A percentile compares a stretch with the other conserved stretches of the same genome.
These are phyloP conservation scores for Dioscorea zingiberensis DNA, from an alignment of 106 monocot species.

Conservation along the genomic window DNA sequence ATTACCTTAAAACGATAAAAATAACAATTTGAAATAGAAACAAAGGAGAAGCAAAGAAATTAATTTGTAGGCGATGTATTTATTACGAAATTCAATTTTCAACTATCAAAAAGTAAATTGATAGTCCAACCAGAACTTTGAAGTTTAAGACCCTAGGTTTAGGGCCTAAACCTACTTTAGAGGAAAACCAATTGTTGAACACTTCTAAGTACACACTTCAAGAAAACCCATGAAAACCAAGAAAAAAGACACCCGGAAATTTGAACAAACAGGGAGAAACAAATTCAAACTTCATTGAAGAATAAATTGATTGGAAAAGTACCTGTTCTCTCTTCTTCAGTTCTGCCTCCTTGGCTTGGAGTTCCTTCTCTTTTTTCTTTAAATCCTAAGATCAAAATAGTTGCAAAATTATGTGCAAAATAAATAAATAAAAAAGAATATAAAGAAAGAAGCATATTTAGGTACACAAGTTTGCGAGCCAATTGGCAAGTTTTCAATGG, in stretches of 20 bases:
- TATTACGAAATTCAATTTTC: too few species aligned
- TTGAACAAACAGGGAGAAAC: background rate
- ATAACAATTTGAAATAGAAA: background rate
- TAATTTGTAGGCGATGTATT: too few species aligned
- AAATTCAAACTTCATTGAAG: background rate
- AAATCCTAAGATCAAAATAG: slow-evolving; percentile 29
- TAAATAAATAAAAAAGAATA: too few species aligned
- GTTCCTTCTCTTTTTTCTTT: slow-evolving; percentile 72
- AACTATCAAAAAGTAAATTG: too few species aligned
- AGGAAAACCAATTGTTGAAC: background rate
- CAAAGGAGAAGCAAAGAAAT: too few species aligned
- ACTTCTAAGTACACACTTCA: background rate
- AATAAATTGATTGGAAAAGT: background rate
- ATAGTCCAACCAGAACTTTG: too few species aligned
- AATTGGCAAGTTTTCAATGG: background rate
- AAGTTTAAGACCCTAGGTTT: too few species aligned
- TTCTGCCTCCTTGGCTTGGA: slow-evolving; percentile 78
- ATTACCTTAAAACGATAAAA: background rate
- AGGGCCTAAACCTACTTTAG: too few species aligned
- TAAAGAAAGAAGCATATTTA: too few species aligned
- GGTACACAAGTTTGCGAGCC: background rate
- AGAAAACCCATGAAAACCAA: background rate
- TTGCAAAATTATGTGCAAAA: too few species aligned
- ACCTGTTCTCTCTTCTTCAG: slow-evolving; percentile 84
- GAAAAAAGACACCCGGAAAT: too few species aligned